A percentile compares a stretch with the other conserved stretches of the same genome.
Conservation (phyloP, 805 yeast species). For the Sugiyamaella americana region DNA sequence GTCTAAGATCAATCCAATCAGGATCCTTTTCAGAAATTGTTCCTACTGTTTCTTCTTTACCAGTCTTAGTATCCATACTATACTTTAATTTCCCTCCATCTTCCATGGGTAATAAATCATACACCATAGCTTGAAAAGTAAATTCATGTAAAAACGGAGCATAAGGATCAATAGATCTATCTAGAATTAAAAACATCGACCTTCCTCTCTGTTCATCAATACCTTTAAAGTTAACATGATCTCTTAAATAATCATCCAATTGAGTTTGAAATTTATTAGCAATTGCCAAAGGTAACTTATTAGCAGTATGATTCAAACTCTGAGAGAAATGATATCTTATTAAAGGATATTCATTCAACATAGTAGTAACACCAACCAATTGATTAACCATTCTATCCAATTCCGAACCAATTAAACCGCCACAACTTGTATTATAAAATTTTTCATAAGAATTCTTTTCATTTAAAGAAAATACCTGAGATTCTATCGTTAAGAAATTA, state of each 20-base stretch:
- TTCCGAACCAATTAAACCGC: constrained; percentile 53
- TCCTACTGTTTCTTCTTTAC: constrained; percentile 41
- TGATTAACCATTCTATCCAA: constrained; percentile 54
- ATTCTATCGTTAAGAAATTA: constrained; percentile 59
- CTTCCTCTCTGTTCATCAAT: constrained; percentile 49
- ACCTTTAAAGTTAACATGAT: constrained; percentile 55
- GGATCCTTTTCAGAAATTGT: constrained; percentile 56
- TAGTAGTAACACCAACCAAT: constrained; percentile 63
- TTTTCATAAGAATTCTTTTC: constrained; percentile 56
- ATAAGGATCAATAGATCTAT: constrained; percentile 74
- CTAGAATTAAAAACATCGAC: constrained; percentile 68
- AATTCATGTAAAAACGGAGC: constrained; percentile 88
- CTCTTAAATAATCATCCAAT: constrained; percentile 70
- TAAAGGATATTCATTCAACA: constrained; percentile 84
- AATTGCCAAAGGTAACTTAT: constrained; percentile 57
- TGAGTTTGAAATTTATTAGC: constrained; percentile 66
- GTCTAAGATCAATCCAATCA: constrained; percentile 67
- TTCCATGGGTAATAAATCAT: constrained; percentile 54
- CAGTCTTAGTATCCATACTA: constrained; percentile 42
- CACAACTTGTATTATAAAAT: constrained; percentile 61
- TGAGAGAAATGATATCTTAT: constrained; percentile 65
- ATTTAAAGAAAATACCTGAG: constrained; percentile 65
- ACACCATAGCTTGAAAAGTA: constrained; percentile 85
- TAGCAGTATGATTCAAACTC: constrained; percentile 47
- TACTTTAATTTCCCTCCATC: constrained; percentile 47